Evolutionary conservation across 1,139 yeast species (phyloP), one percentile per base, ranked within the genome.

Genomic region (Candida tropicalis): DNA sequence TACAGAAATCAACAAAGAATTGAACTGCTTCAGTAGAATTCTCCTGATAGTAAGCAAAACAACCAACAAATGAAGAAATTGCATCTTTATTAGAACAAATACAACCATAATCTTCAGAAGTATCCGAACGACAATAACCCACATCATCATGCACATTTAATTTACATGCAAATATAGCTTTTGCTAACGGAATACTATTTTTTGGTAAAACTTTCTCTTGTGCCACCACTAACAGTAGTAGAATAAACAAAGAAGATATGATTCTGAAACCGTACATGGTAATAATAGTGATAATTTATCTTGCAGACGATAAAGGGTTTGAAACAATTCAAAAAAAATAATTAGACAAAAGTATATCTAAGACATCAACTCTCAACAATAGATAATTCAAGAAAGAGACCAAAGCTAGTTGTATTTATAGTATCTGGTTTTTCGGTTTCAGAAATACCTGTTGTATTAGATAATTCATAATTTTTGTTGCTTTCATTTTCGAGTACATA

Each of bases 31-130:
- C 39, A 6, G 44, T 35, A 3, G 48, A 25, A 12, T 38, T 38
- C 9, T 31, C 39, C n/a, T 43, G 38, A 4, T 27, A 12, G 28
- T 26, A 41, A 5, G 41, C 41, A 22, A 35, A 44, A 37, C 59
- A 55, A 13, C 58, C 59, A 29, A 52, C 51, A 20, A 53, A 39
- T 18, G 55, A 47, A 11, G 52, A 51, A 20, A 50, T 33, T 1
- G 52, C 53, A 43, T 48, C 45, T 24, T 38, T 36, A 27, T 51
- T 44, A n/a, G 38, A 20, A 42, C 58, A 55, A 12, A 40, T 33
- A 40, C 56, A 54, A 12, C 40, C 44, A 23, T 35, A 23, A 15
- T 43, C 44, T 4, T 44, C 50, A 7, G 33, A 20, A 13, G 37
- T 16, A 26, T 39, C 34, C 2, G 24, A 23, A 10, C 36, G 39